Conservation (phyloP, 352 stramenopile species). For the Phytophthora sp. region DNA sequence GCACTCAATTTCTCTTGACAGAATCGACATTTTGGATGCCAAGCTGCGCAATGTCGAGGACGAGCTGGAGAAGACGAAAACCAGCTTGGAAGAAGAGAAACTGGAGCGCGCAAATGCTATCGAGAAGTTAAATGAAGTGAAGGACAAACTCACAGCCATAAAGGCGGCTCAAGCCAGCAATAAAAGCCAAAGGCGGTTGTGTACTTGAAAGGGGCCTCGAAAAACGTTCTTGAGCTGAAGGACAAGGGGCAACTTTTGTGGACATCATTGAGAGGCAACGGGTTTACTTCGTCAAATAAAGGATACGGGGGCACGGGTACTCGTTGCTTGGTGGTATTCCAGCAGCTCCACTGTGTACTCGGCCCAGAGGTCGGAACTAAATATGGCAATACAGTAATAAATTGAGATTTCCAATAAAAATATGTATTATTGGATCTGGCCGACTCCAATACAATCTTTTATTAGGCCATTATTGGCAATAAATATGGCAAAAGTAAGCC, state of each 20-base stretch:
- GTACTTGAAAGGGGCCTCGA: not conserved
- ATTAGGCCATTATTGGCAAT: too few relatives aligned
- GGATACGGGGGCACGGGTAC: not conserved
- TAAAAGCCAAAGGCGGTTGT: not conserved
- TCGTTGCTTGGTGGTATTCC: constrained; percentile 1
- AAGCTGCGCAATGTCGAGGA: constrained; percentile 9
- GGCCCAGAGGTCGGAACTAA: too few relatives aligned
- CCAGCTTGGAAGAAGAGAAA: not conserved
- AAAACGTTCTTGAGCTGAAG: not conserved
- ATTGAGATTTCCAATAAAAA: too few relatives aligned
- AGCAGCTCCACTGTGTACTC: too few relatives aligned
- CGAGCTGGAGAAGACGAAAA: constrained; percentile 4
- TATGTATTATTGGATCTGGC: too few relatives aligned
- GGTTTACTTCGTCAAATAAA: not conserved
- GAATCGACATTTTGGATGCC: constrained; percentile 16
- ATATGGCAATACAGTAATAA: too few relatives aligned
- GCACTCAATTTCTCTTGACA: constrained; percentile 2
- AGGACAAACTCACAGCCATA: not conserved
- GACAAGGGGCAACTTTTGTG: constrained; percentile 3
- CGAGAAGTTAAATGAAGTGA: constrained; percentile 2
- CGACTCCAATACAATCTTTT: too few relatives aligned
- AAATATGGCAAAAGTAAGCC: too few relatives aligned
- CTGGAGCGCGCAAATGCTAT: not conserved
- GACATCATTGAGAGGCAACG: not conserved
- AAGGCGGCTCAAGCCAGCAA: not conserved